phyloP scores from a whole-genome alignment of 78 protist genomes.

The Guillardia theta region DNA sequence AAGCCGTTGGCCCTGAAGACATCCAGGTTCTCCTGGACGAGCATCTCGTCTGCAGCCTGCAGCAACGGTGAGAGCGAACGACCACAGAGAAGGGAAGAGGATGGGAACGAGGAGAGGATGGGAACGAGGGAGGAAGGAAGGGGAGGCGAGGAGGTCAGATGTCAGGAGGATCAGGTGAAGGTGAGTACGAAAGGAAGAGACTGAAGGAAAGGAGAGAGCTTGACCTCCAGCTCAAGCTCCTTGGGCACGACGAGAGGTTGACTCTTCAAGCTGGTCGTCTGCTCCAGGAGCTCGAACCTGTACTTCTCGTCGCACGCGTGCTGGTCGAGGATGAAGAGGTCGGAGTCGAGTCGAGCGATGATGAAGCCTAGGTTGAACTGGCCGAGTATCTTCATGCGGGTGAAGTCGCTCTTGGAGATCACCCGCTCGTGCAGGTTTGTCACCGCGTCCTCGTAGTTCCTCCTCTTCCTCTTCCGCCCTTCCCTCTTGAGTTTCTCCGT shows the following conservation, averaged over 20 bases:
- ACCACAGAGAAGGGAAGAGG: neutral
- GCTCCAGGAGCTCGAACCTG: conserved; percentile 71
- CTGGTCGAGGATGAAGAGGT: conserved; percentile 87
- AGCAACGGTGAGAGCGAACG: neutral
- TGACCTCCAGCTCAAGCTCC: neutral
- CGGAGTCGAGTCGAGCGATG: conserved; percentile 38
- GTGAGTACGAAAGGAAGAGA: neutral
- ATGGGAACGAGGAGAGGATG: neutral
- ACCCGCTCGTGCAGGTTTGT: too few species aligned
- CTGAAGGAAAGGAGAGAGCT: neutral
- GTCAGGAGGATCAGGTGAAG: too few species aligned
- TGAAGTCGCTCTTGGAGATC: too few species aligned
- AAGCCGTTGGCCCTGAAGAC: neutral
- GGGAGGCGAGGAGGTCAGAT: too few species aligned
- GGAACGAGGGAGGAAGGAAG: neutral
- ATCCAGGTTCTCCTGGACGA: conserved; percentile 32
- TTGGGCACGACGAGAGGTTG: conserved; percentile 15
- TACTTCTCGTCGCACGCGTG: conserved; percentile 96
- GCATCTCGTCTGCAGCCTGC: conserved; percentile 2
- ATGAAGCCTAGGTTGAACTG: conserved; percentile 24
- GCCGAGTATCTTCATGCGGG: neutral
- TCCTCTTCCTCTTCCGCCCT: too few species aligned
- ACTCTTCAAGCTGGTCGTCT: neutral
- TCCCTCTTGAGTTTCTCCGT: too few species aligned
- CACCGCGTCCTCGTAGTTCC: too few species aligned